Evolutionary conservation across 345 rosid species (phyloP).

Genomic region (Trapa incisa): DNA sequence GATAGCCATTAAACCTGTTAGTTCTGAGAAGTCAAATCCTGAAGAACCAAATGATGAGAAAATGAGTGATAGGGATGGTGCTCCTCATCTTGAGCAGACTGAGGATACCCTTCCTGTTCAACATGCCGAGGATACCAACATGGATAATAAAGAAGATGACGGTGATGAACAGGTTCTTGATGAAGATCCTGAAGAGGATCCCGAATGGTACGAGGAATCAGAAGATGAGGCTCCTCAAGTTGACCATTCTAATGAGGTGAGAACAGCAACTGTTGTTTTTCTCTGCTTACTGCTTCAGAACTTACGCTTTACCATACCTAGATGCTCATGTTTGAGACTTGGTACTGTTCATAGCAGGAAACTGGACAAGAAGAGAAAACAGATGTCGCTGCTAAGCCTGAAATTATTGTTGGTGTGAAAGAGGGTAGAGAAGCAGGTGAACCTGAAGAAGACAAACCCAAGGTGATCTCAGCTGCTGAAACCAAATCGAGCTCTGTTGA

Average conservation of each 20-base stretch:
- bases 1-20: constrained; percentile 22
- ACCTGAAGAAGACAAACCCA: constrained; percentile 18
- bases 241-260: constrained; percentile 38
- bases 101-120: constrained; percentile 25
- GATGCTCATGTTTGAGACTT: neutral
- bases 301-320: neutral
- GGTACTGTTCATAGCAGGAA: constrained; percentile 15
- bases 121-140: constrained; percentile 25
- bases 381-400: constrained; percentile 24
- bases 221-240: constrained; percentile 35
- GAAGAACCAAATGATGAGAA: constrained; percentile 29
- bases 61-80: constrained; percentile 18
- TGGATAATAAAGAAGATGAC: constrained; percentile 24
- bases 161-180: constrained; percentile 48
- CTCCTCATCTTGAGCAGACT: constrained; percentile 18
- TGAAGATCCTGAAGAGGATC: constrained; percentile 75
- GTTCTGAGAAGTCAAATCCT: constrained; percentile 18
- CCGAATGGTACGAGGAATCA: constrained; percentile 43
- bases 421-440: constrained; percentile 23
- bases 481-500: constrained; percentile 24
- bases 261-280: neutral
- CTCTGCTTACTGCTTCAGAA: neutral
- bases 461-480: constrained; percentile 19
- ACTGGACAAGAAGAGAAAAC: constrained; percentile 27
- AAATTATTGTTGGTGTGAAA: constrained; percentile 15